Percentiles rank a stretch among this genome's conserved stretches.
These are phyloP conservation scores for Begonia loranthoides DNA, from an alignment of 306 rosid genomes.

Conservation along the genomic window DNA sequence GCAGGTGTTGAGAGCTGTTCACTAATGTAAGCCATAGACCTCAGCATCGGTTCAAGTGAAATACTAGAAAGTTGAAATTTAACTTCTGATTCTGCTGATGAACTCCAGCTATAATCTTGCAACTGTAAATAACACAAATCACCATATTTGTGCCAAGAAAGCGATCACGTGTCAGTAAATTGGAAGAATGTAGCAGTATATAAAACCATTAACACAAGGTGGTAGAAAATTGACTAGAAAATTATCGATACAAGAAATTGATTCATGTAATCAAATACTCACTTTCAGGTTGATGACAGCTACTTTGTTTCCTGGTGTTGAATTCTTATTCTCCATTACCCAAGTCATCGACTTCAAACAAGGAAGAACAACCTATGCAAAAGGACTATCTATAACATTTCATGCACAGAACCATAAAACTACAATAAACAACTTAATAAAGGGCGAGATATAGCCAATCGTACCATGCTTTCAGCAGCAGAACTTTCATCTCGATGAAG, in stretches of 20 bases:
- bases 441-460: slow-evolving; percentile 1
- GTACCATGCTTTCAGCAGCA: slow-evolving; percentile 63
- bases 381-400: slow-evolving; percentile 3
- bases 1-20: slow-evolving; percentile 88
- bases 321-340: slow-evolving; percentile 92
- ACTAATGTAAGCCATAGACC: slow-evolving; percentile 82
- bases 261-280: slow-evolving; percentile 14
- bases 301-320: slow-evolving; percentile 59
- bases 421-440: slow-evolving; percentile 6
- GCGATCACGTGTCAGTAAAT: slow-evolving; percentile 7
- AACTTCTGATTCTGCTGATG: slow-evolving; percentile 73
- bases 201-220: too few species aligned
- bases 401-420: slow-evolving; percentile 1
- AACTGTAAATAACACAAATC: slow-evolving; percentile 37
- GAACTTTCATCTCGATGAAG: slow-evolving; percentile 78
- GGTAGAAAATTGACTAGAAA: background rate
- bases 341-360: slow-evolving; percentile 92
- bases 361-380: slow-evolving; percentile 63
- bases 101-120: slow-evolving; percentile 64
- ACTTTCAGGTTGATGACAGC: slow-evolving; percentile 89
- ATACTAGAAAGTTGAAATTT: slow-evolving; percentile 78
- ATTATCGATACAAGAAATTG: background rate
- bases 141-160: slow-evolving; percentile 4
- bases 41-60: slow-evolving; percentile 80
- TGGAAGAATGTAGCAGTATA: slow-evolving; percentile 3